These are phyloP conservation scores for Leishmania major DNA, from an alignment of 208 protist species.

Conservation along the genomic window DNA sequence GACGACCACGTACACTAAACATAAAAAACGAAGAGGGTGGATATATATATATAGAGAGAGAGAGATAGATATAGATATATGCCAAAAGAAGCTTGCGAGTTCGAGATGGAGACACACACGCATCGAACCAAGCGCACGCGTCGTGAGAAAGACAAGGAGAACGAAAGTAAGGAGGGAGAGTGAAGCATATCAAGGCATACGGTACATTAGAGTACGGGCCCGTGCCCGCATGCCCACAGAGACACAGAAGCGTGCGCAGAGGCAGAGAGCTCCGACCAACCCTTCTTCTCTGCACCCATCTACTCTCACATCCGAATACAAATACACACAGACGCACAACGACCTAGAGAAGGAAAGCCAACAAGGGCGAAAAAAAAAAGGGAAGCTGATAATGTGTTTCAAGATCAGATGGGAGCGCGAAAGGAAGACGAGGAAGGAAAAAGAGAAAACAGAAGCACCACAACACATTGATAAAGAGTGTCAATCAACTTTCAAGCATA, in stretches of 20 bases:
- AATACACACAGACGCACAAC: not conserved
- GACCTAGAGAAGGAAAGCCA: not conserved
- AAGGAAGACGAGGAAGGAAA: slow-evolving; percentile 1
- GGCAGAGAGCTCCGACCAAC: not conserved
- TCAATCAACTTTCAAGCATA: not conserved
- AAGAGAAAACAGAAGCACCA: not conserved
- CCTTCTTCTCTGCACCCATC: not conserved
- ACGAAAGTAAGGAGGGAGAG: not conserved
- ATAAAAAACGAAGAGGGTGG: too few species aligned
- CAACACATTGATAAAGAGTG: slow-evolving; percentile 6
- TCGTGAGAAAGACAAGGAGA: not conserved
- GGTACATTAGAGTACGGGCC: not conserved
- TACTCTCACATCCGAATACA: not conserved
- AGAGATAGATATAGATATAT: not conserved
- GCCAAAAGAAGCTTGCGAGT: not conserved
- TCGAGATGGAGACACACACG: not conserved
- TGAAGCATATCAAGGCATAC: not conserved
- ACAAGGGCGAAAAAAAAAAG: not conserved
- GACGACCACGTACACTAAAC: not conserved
- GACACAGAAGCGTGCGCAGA: not conserved
- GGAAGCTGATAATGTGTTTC: not conserved
- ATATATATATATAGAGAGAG: not conserved
- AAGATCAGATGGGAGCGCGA: not conserved
- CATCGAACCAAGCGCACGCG: not conserved
- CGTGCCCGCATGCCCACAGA: not conserved